These are phyloP conservation scores for Mikania micrantha DNA, from an alignment of 129 eudicot species.

Conservation along the genomic window DNA sequence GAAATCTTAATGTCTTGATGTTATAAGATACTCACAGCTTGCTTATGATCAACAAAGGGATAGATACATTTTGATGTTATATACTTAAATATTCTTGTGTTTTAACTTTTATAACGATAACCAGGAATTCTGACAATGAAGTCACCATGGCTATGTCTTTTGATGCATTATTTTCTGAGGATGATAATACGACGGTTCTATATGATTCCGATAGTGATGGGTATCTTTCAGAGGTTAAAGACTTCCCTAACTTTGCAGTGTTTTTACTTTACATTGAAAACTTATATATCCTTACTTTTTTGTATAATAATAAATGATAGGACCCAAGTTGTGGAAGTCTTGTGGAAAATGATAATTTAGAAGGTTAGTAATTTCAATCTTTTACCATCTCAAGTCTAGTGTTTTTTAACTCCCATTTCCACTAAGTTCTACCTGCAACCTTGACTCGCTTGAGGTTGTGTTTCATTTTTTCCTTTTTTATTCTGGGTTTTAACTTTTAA, in stretches of 20 bases:
- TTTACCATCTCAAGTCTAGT: not conserved
- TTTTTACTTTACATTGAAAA: not conserved
- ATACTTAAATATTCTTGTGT: not conserved
- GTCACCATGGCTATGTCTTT: slow-evolving; percentile 43
- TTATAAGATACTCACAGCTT: not conserved
- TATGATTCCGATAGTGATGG: slow-evolving; percentile 93
- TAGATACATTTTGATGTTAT: not conserved
- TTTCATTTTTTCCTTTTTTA: not conserved
- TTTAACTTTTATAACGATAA: not conserved
- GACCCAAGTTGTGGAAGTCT: slow-evolving; percentile 38
- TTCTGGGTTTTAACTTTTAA: slow-evolving; percentile 5
- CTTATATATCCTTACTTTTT: slow-evolving; percentile 10
- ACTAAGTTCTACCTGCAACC: not conserved
- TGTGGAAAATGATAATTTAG: slow-evolving; percentile 29
- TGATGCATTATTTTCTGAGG: slow-evolving; percentile 53
- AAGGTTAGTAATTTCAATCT: slow-evolving; percentile 39
- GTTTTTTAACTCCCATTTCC: not conserved
- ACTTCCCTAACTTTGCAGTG: slow-evolving; percentile 5
- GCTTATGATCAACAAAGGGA: not conserved
- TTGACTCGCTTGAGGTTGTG: not conserved
- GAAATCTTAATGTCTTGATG: slow-evolving; percentile 8
- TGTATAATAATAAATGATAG: slow-evolving; percentile 28
- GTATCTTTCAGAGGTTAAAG: slow-evolving; percentile 80
- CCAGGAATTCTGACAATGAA: slow-evolving; percentile 43
- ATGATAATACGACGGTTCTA: slow-evolving; percentile 40